phyloP scores from a whole-genome alignment of 345 rosid species.

The Cardamine chenopodiifolia region DNA sequence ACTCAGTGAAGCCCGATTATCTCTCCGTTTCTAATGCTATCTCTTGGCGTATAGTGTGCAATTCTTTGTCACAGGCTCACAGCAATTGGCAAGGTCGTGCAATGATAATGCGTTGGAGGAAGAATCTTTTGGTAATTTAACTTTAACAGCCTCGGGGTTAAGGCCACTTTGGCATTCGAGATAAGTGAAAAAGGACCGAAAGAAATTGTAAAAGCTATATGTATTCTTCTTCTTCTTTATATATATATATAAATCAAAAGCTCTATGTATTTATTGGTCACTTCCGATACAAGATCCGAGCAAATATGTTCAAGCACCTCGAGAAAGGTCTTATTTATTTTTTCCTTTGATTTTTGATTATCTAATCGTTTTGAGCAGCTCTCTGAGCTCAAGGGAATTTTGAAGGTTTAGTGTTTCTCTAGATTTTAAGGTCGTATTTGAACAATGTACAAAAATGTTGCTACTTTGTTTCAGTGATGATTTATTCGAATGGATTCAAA shows the following conservation, averaged over 20 bases:
- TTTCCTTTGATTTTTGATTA: not conserved
- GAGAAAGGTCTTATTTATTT: no score
- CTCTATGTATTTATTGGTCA: no score
- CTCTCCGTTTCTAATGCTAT: not conserved
- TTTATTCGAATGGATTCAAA: not conserved
- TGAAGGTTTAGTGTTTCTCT: conserved; percentile 1
- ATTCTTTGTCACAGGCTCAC: no score
- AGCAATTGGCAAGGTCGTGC: no score
- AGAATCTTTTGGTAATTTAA: not conserved
- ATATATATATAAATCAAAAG: no score
- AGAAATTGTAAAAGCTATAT: no score
- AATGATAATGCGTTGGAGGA: not conserved
- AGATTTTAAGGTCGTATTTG: not conserved
- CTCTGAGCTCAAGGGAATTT: not conserved
- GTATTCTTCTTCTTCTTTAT: not conserved
- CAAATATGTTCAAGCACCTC: no score
- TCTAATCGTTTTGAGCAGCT: not conserved
- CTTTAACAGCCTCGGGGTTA: not conserved
- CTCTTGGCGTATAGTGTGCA: not conserved
- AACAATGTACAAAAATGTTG: not conserved
- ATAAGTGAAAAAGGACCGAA: not conserved
- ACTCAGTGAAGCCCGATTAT: not conserved
- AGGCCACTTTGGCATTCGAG: not conserved
- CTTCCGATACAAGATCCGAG: no score
- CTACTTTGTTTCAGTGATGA: not conserved